These are phyloP conservation scores for Blastobotrys capitulatus DNA, from an alignment of 1,139 yeast species.

Conservation along the genomic window DNA sequence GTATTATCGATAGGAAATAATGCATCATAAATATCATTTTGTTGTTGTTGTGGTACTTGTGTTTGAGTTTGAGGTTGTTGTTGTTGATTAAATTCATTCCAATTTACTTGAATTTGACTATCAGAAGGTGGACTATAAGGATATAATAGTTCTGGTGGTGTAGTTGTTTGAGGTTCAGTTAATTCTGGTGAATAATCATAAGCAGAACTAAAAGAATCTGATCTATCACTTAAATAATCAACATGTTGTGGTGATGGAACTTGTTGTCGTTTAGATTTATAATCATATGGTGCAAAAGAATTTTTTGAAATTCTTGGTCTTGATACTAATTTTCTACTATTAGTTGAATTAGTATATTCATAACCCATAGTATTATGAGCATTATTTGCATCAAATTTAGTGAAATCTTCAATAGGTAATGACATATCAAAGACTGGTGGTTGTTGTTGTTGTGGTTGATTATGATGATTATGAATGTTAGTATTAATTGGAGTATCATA, in stretches of 20 bases:
- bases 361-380: too few species aligned
- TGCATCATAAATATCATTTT: not conserved
- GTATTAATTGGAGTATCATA: not conserved
- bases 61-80: not conserved
- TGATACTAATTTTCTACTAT: conserved; percentile 11
- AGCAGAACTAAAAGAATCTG: not conserved
- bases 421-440: conserved; percentile 1
- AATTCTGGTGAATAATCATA: conserved; percentile 4
- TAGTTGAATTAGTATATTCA: too few species aligned
- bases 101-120: not conserved
- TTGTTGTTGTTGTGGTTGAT: too few species aligned
- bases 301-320: conserved; percentile 3
- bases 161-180: conserved; percentile 1
- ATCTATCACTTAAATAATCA: conserved; percentile 1
- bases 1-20: not conserved
- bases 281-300: conserved; percentile 6
- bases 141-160: conserved; percentile 11
- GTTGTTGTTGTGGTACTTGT: not conserved
- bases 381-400: not conserved
- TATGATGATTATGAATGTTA: too few species aligned
- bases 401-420: not conserved
- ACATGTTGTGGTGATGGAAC: not conserved
- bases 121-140: conserved; percentile 2
- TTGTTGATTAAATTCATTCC: not conserved
- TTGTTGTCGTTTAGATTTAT: not conserved